Base-by-base conservation (phyloP, 345 rosid genomes). In the Arabis alpina region DNA sequence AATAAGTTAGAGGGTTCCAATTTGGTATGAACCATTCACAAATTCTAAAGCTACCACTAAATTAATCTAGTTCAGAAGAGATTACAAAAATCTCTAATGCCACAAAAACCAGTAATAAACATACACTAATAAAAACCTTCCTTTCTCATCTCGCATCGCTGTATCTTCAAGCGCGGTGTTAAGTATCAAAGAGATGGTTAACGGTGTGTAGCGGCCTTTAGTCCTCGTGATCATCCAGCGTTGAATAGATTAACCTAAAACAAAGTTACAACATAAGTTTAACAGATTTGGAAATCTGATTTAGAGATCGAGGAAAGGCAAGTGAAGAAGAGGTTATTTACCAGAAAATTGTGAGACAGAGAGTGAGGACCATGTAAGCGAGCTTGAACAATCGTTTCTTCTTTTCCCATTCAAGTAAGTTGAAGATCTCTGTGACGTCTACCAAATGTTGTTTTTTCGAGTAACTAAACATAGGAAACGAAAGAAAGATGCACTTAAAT, bases 361-460 rank as follows among this genome's bases (percentile, higher is more conserved):
- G 92, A 54, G 91, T 84, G 51, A 79, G 48, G 47, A 88, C 75
- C 41, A 92, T 76, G 74, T 94, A 94, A 41, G 71, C 89, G 13
- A 94, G 92, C 62, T 90, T 94, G 85, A 87, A 85, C 66, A 91
- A 87, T 14, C 99, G 85, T 62, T 78, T 83, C 85, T 88, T 88
- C 92, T 91, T 92, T 83, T 94, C 99, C 88, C 91, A 77, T 41
- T 72, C 76, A 30, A 94, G 96, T 79, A 76, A 75, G 85, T 94
- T 94, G 78, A 89, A 92, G 70, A 94, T 91, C 89, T 94, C 96
- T 0, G 99, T 94, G 45, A 94, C 99, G 61, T 94, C 98, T 67
- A 90, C 58, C 66, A 94, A 77, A 80, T 94, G 99, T 15, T 79
- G 80, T 73, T 68, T 64, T 42, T 40, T 76, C 19, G 83, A 83